Evolutionary conservation across 176 grass and related monocot genomes (phyloP).

Genomic region (Phragmites australis): DNA sequence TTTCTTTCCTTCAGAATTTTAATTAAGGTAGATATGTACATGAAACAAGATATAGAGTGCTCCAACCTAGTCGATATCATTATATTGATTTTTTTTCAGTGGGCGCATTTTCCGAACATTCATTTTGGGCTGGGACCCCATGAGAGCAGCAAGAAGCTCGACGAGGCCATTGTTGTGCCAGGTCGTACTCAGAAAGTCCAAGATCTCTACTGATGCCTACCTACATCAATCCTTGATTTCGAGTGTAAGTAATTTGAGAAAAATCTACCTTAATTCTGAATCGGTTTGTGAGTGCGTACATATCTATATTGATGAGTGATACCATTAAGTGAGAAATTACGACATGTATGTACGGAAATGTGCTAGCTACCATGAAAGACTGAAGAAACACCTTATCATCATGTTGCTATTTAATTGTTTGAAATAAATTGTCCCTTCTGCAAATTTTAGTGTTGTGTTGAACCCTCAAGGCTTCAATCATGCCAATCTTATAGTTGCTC

Average conservation of each 20-base stretch:
- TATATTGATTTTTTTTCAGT: conserved; percentile 34
- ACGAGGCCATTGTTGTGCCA: conserved; percentile 32
- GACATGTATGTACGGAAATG: conserved; percentile 9
- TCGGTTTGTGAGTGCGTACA: conserved; percentile 37
- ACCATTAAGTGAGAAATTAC: conserved; percentile 16
- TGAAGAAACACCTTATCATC: neutral
- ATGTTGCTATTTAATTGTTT: conserved; percentile 15
- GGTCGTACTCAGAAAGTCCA: conserved; percentile 38
- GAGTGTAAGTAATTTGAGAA: conserved; percentile 37
- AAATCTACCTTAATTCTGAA: conserved; percentile 6
- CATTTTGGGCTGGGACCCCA: conserved; percentile 46
- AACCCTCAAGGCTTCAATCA: neutral
- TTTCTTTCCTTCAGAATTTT: neutral
- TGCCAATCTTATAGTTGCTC: neutral
- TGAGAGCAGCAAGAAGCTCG: conserved; percentile 48
- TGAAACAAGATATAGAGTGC: neutral
- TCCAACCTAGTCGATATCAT: neutral
- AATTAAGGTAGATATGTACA: neutral
- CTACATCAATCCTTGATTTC: neutral
- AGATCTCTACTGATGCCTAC: conserved; percentile 35
- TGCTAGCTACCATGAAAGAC: conserved; percentile 3
- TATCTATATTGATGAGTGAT: conserved; percentile 15
- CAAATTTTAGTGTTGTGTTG: neutral
- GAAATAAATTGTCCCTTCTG: neutral
- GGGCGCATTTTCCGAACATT: conserved; percentile 66